Evolutionary conservation across 345 rosid species (phyloP), one percentile per base, ranked within the genome.

Genomic region (Salix suchowensis): DNA sequence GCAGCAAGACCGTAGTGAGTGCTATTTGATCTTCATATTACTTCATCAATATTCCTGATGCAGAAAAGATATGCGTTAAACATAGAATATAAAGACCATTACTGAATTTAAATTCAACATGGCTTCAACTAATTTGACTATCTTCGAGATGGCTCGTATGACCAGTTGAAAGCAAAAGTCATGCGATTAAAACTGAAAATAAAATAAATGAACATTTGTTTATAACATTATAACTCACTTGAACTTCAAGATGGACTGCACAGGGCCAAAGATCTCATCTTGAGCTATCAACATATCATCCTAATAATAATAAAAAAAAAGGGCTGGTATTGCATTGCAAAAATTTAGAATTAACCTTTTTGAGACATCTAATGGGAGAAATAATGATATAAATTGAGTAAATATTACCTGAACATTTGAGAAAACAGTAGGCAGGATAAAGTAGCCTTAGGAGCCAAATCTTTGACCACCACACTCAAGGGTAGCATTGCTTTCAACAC

Each of bases 201-300:
- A 52, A 52, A 52, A 5, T 3, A n/a, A 32, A 14, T 65, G 21
- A 48, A 19, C 4, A 34, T 2, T 40, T 24, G 10, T 19, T 8
- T 40, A 37, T 6, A 23, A 9, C 44, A 36, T 58, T 11, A 24
- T 44, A 70, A 34, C 92, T 87, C 81, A 93, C 98, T 86, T 95
- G 91, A 87, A 95, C 79, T 95, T 95, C 76, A 88, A 84, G 84
- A 95, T 93, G 76, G 96, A 79, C 77, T 93, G 98, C 62, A 95
- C 96, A 0, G 98, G 98, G 23, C 98, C 98, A 30, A 95, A 95
- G 52, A 95, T 95, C 88, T 93, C 98, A 7, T 95, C 97, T 70
- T 82, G 82, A 1, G 97, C 98, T 58, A 95, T 95, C 86, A 87
- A 72, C 98, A 95, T 95, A 70, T 93, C 93, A 34, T 95, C 98